phyloP scores from a whole-genome alignment of 352 stramenopile genomes.

The Hyaloperonospora brassicae region DNA sequence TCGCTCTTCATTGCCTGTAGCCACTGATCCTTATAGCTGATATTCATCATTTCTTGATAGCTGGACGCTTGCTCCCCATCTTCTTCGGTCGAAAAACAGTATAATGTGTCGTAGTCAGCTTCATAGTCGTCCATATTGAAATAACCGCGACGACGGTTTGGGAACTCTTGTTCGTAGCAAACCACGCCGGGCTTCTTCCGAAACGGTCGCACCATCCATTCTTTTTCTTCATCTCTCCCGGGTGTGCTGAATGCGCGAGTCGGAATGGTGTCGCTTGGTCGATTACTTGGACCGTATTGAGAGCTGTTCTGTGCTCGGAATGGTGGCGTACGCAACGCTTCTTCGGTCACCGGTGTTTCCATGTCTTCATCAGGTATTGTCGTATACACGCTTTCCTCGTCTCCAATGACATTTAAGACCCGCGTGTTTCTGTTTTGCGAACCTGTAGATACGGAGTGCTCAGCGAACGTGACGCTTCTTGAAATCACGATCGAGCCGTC shows the following conservation, averaged over 20 bases:
- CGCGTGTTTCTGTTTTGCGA: neutral
- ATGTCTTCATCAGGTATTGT: neutral
- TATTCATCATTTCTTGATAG: neutral
- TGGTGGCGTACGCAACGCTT: neutral
- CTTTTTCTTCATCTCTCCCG: neutral
- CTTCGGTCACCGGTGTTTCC: no score
- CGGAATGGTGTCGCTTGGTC: neutral
- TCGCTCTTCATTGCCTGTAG: neutral
- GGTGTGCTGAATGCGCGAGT: neutral
- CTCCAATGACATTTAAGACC: neutral
- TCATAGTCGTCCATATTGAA: neutral
- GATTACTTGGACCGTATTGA: neutral
- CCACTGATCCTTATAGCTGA: neutral
- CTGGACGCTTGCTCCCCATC: neutral
- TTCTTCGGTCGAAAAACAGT: neutral
- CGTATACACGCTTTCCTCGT: neutral
- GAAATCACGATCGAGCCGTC: neutral
- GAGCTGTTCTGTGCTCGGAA: neutral
- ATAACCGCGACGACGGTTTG: neutral
- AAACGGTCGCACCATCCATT: neutral
- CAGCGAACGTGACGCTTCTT: neutral
- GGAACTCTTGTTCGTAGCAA: neutral
- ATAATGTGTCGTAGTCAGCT: no score
- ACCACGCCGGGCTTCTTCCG: neutral
- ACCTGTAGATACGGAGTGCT: neutral